Evolutionary conservation across 225 moss, liverwort and hornwort genomes (phyloP), one percentile per base, ranked within the genome.

Genomic region (Lunularia cruciata): DNA sequence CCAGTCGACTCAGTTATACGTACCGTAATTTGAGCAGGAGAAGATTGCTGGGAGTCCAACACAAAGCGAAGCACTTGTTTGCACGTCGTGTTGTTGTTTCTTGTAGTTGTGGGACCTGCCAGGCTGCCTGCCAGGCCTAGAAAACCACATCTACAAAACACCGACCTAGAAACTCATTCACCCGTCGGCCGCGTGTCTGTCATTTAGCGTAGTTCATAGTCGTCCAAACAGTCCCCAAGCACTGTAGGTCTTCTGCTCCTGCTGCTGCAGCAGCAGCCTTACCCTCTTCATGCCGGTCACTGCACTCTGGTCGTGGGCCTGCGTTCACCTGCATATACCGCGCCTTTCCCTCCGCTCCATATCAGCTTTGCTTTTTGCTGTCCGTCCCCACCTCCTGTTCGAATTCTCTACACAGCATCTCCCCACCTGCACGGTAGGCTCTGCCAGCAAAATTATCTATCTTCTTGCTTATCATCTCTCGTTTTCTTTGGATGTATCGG

Each of bases 51-150:
- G 20, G 16, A 1, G 19, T 20, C 18, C 49, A n/a, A 49, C 2
- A n/a, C 20, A 16, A 8, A 3, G 47, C 39, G 63, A 4, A 25
- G 43, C 63, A 63, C 63, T 63, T 42, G 40, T 42, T 63, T 27
- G 63, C 63, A 63, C 63, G 63, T 63, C 42, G 22, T 62, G 39
- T 62, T 39, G 62, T 40, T 62, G 40, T 62, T 62, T 13, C 14
- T 63, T 4, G 22, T 8, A 39, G 6, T 60, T 23, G 11, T 8
- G 61, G 37, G 20, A 38, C 55, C 55, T 28, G 55, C 55, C 55
- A 56, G 55, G 55, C 59, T 25, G 6, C 60, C 60, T 7, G 20
- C 22, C 38, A 61, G 49, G 49, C 30, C n/a, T n/a, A 56, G 28
- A 2, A 49, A 7, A 20, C 19, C 20, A 49, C 49, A 16, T 49